A percentile compares a stretch with the other conserved stretches of the same genome.
These are phyloP conservation scores for Trichosanthes truncata DNA, from an alignment of 306 rosid genomes.

Conservation along the genomic window DNA sequence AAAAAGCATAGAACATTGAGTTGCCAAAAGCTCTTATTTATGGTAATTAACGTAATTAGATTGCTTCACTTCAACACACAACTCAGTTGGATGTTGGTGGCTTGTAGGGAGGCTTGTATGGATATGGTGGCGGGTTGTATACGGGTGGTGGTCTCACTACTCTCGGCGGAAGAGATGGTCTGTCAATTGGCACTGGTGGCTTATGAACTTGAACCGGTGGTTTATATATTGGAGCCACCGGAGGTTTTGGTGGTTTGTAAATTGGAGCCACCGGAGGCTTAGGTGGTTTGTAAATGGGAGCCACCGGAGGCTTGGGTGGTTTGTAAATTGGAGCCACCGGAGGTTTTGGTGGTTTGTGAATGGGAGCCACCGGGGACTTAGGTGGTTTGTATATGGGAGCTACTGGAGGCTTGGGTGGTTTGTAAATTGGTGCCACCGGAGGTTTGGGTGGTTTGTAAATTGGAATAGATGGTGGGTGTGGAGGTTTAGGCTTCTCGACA, in stretches of 20 bases:
- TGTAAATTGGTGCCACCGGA: not conserved
- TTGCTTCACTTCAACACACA: not conserved
- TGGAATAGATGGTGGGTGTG: not conserved
- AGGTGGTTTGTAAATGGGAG: not conserved
- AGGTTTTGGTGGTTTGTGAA: not conserved
- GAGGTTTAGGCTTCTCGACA: not conserved
- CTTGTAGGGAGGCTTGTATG: not conserved
- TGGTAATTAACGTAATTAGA: not conserved
- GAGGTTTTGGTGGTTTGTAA: not conserved
- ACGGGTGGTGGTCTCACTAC: too few relatives aligned
- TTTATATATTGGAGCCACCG: not conserved
- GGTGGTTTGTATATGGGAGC: not conserved
- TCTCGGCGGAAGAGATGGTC: too few relatives aligned
- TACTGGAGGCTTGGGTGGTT: not conserved
- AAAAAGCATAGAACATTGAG: not conserved
- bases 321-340: not conserved
- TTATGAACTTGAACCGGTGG: too few relatives aligned
- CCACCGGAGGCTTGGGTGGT: not conserved
- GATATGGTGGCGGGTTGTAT: not conserved
- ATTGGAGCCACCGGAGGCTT: not conserved
- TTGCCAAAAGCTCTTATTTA: constrained; percentile 1
- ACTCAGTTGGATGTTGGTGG: constrained; percentile 2
- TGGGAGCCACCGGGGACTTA: not conserved
- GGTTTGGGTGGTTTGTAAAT: not conserved
- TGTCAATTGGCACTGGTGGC: not conserved